Base-by-base conservation (phyloP, 1,284 basidiomycete genomes). In the Serendipita sp. region DNA sequence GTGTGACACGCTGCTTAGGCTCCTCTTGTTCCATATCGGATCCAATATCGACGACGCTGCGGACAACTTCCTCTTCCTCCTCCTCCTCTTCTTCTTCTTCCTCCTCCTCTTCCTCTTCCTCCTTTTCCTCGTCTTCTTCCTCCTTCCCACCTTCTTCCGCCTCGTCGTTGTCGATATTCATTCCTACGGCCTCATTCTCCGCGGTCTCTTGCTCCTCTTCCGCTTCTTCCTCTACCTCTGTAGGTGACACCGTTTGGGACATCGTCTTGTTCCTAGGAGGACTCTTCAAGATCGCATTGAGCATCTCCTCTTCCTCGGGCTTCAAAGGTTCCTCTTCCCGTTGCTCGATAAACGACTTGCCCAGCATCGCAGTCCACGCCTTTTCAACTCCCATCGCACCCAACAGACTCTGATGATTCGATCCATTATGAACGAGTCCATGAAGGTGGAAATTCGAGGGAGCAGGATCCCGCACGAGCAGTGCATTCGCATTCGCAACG, bases 301-400 rank as follows among this genome's bases (percentile, higher is more conserved):
- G 87, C 61, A 87, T 81, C 69, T 84, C 82, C 69, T 84, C 80
- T 67, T 87, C 85, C 13, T 78, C 81, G n/a, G 82, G 81, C 65
- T 78, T 86, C 61, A 87, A 75, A 30, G 84, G 84, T 4, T 38
- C 35, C 47, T 50, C 22, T n/a, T 55, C 49, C 29, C 50, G 6
- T 29, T 43, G 17, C 62, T 60, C 29, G 35, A n/a, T 43, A 50
- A 41, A 44, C 50, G 8, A 10, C 38, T 38, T 63, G 63, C 45
- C 60, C 30, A 61, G 60, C 61, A 62, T 8, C 5, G 35, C 17
- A 3, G 60, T 26, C 60, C 38, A 29, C 1, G 60, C 3, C 15
- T 41, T 41, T 12, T 61, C 60, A 10, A 43, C 41, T 3, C 38
- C 38, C 60, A 61, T 61, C 17, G 60, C n/a, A 61, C 44, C 41